phyloP scores from a whole-genome alignment of 1,284 basidiomycete genomes.

The Cryptococcus jaspeensis region DNA sequence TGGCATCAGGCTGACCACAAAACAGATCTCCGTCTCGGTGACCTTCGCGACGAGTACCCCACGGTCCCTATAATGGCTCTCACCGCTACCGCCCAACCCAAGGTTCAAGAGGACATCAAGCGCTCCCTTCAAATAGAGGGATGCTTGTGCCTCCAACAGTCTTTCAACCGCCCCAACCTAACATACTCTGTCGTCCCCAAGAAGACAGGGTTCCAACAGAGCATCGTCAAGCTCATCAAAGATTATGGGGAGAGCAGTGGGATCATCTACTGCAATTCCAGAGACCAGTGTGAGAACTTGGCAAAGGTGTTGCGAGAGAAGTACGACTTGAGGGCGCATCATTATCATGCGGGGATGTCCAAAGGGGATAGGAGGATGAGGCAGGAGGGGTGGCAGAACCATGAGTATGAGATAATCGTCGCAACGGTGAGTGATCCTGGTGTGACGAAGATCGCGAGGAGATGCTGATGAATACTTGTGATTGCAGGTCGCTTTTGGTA shows the following conservation, averaged over 20 bases:
- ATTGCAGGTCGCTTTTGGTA: conserved; percentile 80
- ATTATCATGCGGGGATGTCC: conserved; percentile 83
- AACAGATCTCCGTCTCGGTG: conserved; percentile 61
- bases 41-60: conserved; percentile 71
- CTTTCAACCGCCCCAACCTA: conserved; percentile 91
- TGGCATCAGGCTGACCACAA: conserved; percentile 6
- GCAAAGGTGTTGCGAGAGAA: conserved; percentile 64
- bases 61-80: conserved; percentile 89
- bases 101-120: conserved; percentile 77
- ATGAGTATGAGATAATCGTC: conserved; percentile 76
- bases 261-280: conserved; percentile 80
- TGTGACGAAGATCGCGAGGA: background rate
- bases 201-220: conserved; percentile 41
- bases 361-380: conserved; percentile 64
- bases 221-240: conserved; percentile 65
- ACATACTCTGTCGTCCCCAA: conserved; percentile 71
- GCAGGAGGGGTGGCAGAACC: conserved; percentile 73
- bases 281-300: conserved; percentile 73
- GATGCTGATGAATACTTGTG: background rate
- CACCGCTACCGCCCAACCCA: conserved; percentile 85
- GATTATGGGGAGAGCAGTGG: conserved; percentile 67
- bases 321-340: conserved; percentile 64
- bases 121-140: conserved; percentile 63
- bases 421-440: conserved; percentile 63
- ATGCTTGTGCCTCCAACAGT: conserved; percentile 68